Conservation (phyloP, 768 basidiomycete species). For the Russula virescens region DNA sequence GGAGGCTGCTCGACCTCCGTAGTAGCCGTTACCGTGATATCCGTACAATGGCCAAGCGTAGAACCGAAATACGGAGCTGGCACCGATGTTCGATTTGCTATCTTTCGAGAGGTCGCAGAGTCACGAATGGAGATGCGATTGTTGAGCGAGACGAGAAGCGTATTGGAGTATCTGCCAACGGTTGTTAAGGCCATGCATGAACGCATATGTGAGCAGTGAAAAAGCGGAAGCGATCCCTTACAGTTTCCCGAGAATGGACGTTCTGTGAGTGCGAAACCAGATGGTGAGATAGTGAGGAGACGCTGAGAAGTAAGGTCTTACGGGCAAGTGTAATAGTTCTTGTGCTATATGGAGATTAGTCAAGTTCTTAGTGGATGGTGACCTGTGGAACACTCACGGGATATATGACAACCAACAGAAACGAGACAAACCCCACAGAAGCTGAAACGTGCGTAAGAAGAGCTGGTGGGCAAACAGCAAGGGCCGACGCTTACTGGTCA, state of each 20-base stretch:
- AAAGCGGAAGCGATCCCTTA: background rate
- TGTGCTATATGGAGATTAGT: background rate
- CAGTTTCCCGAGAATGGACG: conserved; percentile 3
- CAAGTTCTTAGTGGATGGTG: background rate
- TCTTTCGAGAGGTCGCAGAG: background rate
- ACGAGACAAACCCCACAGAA: background rate
- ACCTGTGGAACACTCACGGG: background rate
- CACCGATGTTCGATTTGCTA: too few species aligned
- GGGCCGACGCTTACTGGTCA: conserved; percentile 14
- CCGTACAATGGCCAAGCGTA: background rate
- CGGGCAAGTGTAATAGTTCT: conserved; percentile 15
- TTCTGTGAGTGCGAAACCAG: background rate
- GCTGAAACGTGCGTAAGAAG: background rate
- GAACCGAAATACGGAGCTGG: too few species aligned
- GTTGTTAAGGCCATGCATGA: background rate
- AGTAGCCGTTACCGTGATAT: background rate
- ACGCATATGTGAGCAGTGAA: too few species aligned
- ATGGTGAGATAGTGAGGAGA: background rate
- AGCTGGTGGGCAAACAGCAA: background rate
- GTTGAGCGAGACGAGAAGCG: conserved; percentile 8
- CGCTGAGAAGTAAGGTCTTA: background rate
- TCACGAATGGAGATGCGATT: conserved; percentile 7
- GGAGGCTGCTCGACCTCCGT: background rate
- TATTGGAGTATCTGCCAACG: background rate
- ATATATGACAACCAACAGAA: background rate